Conservation (phyloP, 345 rosid genomes). For the Aethionema arabicum region DNA sequence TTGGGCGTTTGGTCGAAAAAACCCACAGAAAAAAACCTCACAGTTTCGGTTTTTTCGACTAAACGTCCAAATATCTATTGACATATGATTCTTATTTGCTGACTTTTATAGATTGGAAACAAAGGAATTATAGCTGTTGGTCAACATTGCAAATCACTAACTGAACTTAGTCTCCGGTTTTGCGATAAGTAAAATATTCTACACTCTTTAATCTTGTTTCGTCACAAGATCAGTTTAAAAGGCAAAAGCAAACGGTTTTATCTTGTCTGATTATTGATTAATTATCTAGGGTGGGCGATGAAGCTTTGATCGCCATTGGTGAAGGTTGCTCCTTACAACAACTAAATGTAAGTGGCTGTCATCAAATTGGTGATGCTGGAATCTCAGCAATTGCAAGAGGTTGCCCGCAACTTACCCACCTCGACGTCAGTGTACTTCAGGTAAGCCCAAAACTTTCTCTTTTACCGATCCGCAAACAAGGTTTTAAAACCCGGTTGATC, state of each 20-base stretch:
- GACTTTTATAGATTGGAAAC: slow-evolving; percentile 61
- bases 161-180: slow-evolving; percentile 81
- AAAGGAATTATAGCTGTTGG: slow-evolving; percentile 79
- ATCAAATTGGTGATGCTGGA: slow-evolving; percentile 77
- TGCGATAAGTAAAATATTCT: slow-evolving; percentile 64
- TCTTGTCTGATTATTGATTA: background rate
- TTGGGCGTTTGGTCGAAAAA: too few species aligned
- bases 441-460: slow-evolving; percentile 33
- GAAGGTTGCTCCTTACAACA: slow-evolving; percentile 71
- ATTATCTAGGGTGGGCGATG: slow-evolving; percentile 69
- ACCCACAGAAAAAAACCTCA: too few species aligned
- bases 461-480: background rate
- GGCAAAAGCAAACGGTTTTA: slow-evolving; percentile 17
- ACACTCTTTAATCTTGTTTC: slow-evolving; percentile 20
- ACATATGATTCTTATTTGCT: slow-evolving; percentile 1
- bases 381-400: slow-evolving; percentile 83
- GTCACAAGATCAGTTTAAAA: background rate
- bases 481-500: too few species aligned
- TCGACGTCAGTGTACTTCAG: slow-evolving; percentile 92
- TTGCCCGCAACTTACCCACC: slow-evolving; percentile 65
- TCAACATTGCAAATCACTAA: slow-evolving; percentile 67
- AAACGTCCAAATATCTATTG: background rate
- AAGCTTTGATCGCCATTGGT: slow-evolving; percentile 71
- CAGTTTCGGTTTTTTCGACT: too few species aligned
- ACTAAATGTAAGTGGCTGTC: slow-evolving; percentile 87